These are phyloP conservation scores for Diophrys sp. DNA, from an alignment of 73 alveolate genomes.

Conservation along the genomic window DNA sequence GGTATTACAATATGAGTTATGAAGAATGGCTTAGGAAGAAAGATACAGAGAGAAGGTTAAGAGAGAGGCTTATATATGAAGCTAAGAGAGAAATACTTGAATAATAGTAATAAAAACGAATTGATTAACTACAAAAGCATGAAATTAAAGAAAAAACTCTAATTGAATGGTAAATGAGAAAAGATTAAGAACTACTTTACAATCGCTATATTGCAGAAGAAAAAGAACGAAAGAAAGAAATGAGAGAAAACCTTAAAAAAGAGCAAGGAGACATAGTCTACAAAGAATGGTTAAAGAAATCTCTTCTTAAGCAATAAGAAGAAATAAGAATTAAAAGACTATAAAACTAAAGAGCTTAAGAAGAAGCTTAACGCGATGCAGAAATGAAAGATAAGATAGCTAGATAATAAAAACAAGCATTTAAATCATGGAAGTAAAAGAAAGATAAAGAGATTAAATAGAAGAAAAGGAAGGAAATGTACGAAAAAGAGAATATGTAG, in stretches of 20 bases:
- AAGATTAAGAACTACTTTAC: slow-evolving; percentile 12
- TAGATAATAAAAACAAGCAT: not conserved
- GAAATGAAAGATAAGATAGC: slow-evolving; percentile 19
- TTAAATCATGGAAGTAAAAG: not conserved
- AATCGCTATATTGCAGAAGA: slow-evolving; percentile 10
- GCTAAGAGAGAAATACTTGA: slow-evolving; percentile 48
- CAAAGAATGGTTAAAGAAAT: slow-evolving; percentile 53
- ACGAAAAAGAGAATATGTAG: slow-evolving; percentile 10
- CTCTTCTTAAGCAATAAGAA: slow-evolving; percentile 36
- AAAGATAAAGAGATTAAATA: slow-evolving; percentile 9
- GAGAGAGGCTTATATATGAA: slow-evolving; percentile 34
- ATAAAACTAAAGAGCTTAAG: not conserved
- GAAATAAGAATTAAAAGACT: not conserved
- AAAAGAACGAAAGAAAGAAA: slow-evolving; percentile 8
- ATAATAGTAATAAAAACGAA: slow-evolving; percentile 16
- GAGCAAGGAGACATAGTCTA: slow-evolving; percentile 11
- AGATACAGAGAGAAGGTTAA: slow-evolving; percentile 26
- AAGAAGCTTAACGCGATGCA: not conserved
- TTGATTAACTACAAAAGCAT: slow-evolving; percentile 14
- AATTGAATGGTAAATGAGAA: slow-evolving; percentile 36
- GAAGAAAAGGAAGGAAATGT: slow-evolving; percentile 28
- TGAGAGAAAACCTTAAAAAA: slow-evolving; percentile 16
- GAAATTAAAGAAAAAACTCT: slow-evolving; percentile 16
- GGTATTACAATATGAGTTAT: slow-evolving; percentile 13
- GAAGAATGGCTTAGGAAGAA: slow-evolving; percentile 54